Evolutionary conservation across 352 stramenopile genomes (phyloP).

Genomic region (Aphanomyces euteiches): DNA sequence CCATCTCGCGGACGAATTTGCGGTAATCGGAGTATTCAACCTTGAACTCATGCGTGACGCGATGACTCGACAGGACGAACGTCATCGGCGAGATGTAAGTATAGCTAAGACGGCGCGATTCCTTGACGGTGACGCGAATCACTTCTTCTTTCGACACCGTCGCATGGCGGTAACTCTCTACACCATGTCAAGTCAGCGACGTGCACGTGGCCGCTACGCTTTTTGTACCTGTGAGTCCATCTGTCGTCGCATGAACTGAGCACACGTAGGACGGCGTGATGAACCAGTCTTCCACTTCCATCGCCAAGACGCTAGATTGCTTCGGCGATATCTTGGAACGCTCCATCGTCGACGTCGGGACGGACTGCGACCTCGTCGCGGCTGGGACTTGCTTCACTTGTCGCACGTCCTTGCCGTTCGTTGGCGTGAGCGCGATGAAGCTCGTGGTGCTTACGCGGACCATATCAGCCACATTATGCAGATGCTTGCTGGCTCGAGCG

Average conservation of each 20-base stretch:
- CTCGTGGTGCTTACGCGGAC: slow-evolving; percentile 13
- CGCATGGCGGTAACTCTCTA: slow-evolving; percentile 28
- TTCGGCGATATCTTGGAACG: slow-evolving; percentile 18
- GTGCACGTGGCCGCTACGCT: background rate
- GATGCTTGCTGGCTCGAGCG: background rate
- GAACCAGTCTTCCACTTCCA: slow-evolving; percentile 27
- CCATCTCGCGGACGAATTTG: slow-evolving; percentile 15
- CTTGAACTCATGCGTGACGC: background rate
- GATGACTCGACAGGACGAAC: slow-evolving; percentile 6
- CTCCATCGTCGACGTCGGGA: slow-evolving; percentile 2
- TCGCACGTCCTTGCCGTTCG: background rate
- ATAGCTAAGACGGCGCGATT: background rate
- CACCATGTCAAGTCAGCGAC: background rate
- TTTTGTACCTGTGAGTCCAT: slow-evolving; percentile 19
- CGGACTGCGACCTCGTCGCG: slow-evolving; percentile 24
- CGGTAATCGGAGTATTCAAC: slow-evolving; percentile 9
- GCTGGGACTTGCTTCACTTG: slow-evolving; percentile 4
- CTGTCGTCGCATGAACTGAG: slow-evolving; percentile 20
- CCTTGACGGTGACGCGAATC: slow-evolving; percentile 18
- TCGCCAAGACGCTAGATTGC: background rate
- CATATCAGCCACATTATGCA: background rate
- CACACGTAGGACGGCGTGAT: slow-evolving; percentile 27
- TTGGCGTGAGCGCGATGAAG: slow-evolving; percentile 28
- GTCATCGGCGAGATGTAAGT: background rate
- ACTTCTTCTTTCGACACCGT: slow-evolving; percentile 25